Base-by-base conservation (phyloP, 1,284 basidiomycete species). In the Limonomyces culmigenus region DNA sequence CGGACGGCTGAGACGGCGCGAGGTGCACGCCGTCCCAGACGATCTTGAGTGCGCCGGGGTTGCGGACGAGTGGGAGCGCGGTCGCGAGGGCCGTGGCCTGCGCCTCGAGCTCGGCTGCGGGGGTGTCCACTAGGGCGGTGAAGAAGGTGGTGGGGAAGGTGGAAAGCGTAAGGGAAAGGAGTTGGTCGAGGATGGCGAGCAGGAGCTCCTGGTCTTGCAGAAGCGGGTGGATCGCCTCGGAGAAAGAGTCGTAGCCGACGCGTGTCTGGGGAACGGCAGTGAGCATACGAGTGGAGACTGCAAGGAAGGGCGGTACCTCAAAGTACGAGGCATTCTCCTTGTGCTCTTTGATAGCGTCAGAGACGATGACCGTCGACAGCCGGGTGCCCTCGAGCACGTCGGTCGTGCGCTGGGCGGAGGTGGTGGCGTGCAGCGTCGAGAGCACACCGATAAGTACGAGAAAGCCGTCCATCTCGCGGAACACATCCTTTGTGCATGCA, bases 401-500 rank as follows among this genome's bases (percentile, higher is more conserved):
- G 8, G 55, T 51, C 31, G 60, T 48, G 16, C 62, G 49, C 38
- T 63, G 58, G n/a, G 23, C 8, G 8, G 8, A n/a, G 23, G 23
- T 8, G 8, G 23, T 8, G 1, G 57, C 53, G 34, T 62, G 58
- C 1, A 74, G 52, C 2, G 69, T 70, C 1, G 77, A 77, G 3
- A 86, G 57, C 19, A 75, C 62, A 44, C 68, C 78, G 55, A 83
- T 71, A 30, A 83, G 55, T 13, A 72, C 64, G 16, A 85, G 56
- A 47, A 84, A 84, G 1, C 83, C 83, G 43, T 86, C 83, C 48
- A 78, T 60, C 47, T 83, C 77, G 5, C 79, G 63, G 51, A 86
- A 86, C 5, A 76, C 70, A 38, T 77, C 73, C 50, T 75, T 79
- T 6, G 78, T 78, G 37, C 54, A 58, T 5, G 60, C 47, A 42